phyloP scores from a whole-genome alignment of 2,329 filamentous ascomycete species.

The Fonsecaea erecta region DNA sequence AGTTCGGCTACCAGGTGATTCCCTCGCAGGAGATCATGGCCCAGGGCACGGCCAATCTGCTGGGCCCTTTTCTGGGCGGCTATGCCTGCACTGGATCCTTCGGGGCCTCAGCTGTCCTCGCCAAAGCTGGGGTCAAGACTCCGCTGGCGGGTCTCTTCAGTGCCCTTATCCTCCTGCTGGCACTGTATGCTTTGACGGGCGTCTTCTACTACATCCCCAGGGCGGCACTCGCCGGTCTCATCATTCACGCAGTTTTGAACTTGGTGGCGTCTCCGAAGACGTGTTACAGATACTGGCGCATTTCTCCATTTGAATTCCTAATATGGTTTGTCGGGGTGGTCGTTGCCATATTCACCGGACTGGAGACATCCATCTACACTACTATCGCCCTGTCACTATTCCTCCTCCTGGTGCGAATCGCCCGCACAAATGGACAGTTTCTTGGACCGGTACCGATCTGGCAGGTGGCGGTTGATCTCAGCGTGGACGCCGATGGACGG shows the following conservation, averaged over 20 bases:
- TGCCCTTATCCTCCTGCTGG: slow-evolving; percentile 78
- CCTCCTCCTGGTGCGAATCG: slow-evolving; percentile 77
- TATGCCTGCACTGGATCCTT: slow-evolving; percentile 95
- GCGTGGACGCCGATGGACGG: slow-evolving; percentile 27
- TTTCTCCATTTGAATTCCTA: slow-evolving; percentile 75
- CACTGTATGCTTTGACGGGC: slow-evolving; percentile 82
- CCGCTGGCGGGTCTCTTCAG: slow-evolving; percentile 89
- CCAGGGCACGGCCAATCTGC: slow-evolving; percentile 86
- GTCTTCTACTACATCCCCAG: slow-evolving; percentile 93
- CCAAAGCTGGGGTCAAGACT: slow-evolving; percentile 89
- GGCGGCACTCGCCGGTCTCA: slow-evolving; percentile 79
- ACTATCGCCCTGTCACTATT: slow-evolving; percentile 77
- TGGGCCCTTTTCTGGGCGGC: slow-evolving; percentile 86
- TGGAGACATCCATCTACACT: slow-evolving; percentile 89
- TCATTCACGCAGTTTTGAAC: slow-evolving; percentile 92
- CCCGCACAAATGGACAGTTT: slow-evolving; percentile 80
- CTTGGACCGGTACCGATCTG: slow-evolving; percentile 75
- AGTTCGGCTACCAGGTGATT: slow-evolving; percentile 94
- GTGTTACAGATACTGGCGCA: slow-evolving; percentile 84
- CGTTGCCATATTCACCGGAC: slow-evolving; percentile 81
- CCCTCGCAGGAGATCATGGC: slow-evolving; percentile 94
- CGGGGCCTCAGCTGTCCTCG: slow-evolving; percentile 92
- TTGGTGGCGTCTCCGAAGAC: slow-evolving; percentile 87
- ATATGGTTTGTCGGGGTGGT: slow-evolving; percentile 81
- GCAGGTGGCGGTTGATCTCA: slow-evolving; percentile 32